Evolutionary conservation across 1,284 basidiomycete genomes (phyloP).

Genomic region (Trichosporon sp.): DNA sequence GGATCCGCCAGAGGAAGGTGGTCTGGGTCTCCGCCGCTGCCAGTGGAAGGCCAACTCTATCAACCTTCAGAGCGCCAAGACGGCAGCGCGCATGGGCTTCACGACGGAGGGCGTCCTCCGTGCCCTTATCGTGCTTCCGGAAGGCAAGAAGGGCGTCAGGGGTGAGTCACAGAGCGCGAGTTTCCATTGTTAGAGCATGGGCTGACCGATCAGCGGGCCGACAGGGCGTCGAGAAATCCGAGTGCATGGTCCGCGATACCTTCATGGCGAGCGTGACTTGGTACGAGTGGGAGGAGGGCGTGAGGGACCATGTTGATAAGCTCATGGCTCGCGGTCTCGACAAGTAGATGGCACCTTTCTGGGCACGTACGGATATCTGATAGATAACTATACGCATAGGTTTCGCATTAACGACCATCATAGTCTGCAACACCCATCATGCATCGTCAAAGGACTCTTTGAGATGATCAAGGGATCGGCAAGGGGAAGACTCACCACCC

Average conservation of each 20-base stretch:
- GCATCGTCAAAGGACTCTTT: neutral
- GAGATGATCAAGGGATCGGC: neutral
- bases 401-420: too few relatives aligned
- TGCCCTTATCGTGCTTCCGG: conserved; percentile 26
- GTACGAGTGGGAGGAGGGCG: conserved; percentile 38
- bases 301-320: conserved; percentile 31
- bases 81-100: conserved; percentile 35
- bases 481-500: neutral
- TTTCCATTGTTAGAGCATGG: neutral
- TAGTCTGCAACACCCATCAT: too few relatives aligned
- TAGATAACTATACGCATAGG: neutral
- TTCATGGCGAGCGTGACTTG: conserved; percentile 36
- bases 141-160: conserved; percentile 27
- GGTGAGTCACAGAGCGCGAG: conserved; percentile 22
- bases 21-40: conserved; percentile 36
- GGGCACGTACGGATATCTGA: neutral
- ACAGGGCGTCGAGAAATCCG: conserved; percentile 20
- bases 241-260: conserved; percentile 28
- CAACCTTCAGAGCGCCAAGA: conserved; percentile 26
- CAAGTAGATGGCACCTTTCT: neutral
- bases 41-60: conserved; percentile 41
- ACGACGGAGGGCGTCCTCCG: conserved; percentile 31
- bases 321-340: conserved; percentile 19
- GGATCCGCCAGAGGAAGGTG: conserved; percentile 30
- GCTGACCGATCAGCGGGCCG: conserved; percentile 25